Conservation (phyloP, 2,329 filamentous ascomycete genomes). For the Elsinoe ampelina region DNA sequence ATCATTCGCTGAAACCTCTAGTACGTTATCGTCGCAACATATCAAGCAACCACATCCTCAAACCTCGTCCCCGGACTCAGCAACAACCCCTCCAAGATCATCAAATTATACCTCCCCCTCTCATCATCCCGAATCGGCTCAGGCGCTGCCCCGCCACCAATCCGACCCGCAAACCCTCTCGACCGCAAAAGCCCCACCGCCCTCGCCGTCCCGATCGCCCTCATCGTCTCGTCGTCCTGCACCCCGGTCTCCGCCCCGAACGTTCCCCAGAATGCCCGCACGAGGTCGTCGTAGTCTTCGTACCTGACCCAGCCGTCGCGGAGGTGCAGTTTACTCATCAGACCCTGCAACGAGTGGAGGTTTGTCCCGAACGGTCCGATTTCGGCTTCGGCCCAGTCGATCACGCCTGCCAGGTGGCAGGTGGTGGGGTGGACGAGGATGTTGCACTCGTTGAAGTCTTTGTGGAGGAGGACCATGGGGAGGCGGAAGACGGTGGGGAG, state of each 20-base stretch:
- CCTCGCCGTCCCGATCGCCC: no score
- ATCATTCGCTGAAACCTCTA: no score
- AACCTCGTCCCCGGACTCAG: no score
- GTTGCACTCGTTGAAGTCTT: constrained; percentile 11
- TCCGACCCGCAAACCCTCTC: no score
- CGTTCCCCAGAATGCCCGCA: background rate
- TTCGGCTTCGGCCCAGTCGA: constrained; percentile 13
- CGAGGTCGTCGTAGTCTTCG: background rate
- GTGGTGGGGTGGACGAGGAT: background rate
- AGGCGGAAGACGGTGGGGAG: constrained; percentile 8
- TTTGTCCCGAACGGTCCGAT: constrained; percentile 8
- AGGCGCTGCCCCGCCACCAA: no score
- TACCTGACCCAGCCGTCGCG: background rate
- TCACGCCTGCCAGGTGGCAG: constrained; percentile 12
- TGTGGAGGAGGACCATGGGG: constrained; percentile 10
- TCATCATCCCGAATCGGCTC: no score
- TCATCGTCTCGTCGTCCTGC: background rate
- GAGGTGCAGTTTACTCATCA: constrained; percentile 10
- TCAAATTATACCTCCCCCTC: no score
- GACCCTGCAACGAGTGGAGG: constrained; percentile 1
- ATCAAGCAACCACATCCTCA: no score
- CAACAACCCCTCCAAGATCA: no score
- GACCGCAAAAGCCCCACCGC: no score
- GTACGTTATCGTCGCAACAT: no score
- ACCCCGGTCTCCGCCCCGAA: background rate